These are phyloP conservation scores for Fragaria iinumae DNA, from an alignment of 306 rosid species.

Conservation along the genomic window DNA sequence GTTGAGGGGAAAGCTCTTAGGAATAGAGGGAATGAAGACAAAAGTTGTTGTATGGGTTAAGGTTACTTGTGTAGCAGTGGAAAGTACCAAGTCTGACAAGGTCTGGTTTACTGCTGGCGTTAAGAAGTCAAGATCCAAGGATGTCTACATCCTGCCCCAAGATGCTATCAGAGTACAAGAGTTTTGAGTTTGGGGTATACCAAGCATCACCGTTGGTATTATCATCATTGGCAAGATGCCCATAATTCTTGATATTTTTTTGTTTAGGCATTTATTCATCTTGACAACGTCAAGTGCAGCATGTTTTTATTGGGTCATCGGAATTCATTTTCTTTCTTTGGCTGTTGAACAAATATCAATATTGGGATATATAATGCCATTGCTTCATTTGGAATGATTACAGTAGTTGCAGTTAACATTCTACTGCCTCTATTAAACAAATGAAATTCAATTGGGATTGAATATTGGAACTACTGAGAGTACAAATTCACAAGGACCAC, in stretches of 20 bases:
- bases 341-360: neutral
- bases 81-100: conserved; percentile 83
- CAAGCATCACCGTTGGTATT: neutral
- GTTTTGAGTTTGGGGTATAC: conserved; percentile 41
- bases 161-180: conserved; percentile 65
- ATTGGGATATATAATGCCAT: neutral
- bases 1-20: conserved; percentile 72
- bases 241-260: conserved; percentile 18
- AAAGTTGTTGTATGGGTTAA: conserved; percentile 94
- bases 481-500: neutral
- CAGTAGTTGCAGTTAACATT: neutral
- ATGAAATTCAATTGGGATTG: neutral
- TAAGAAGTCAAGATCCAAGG: conserved; percentile 81
- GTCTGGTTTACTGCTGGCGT: conserved; percentile 90
- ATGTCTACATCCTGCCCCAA: conserved; percentile 57
- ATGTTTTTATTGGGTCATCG: neutral
- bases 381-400: neutral
- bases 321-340: neutral
- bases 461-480: neutral
- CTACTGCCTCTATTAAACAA: neutral
- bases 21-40: conserved; percentile 92
- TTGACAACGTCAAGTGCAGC: conserved; percentile 5
- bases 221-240: conserved; percentile 27
- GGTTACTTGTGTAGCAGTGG: conserved; percentile 73
- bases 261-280: conserved; percentile 19